phyloP scores from a whole-genome alignment of 192 early-diverging fungal species.

The Podila horticola region DNA sequence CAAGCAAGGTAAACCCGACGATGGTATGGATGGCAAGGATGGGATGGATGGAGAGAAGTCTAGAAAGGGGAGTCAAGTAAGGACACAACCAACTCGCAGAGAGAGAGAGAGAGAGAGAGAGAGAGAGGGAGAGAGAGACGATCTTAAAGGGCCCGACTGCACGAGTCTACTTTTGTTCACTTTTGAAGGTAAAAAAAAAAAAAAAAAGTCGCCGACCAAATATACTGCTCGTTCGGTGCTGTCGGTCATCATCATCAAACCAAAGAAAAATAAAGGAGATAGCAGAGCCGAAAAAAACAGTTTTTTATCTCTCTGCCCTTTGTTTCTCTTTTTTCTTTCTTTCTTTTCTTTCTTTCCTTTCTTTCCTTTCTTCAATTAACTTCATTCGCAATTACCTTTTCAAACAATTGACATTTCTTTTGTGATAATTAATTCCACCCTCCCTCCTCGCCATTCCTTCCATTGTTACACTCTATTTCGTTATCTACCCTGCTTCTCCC shows the following conservation, averaged over 20 bases:
- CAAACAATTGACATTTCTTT: too few species aligned
- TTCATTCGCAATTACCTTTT: neutral
- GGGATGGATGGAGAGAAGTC: neutral
- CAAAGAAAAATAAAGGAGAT: neutral
- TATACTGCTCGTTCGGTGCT: too few species aligned
- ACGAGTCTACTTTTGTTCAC: neutral
- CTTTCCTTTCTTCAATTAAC: neutral
- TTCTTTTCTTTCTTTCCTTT: neutral
- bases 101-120: neutral
- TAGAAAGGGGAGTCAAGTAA: neutral
- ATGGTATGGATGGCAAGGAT: neutral
- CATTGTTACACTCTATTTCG: too few species aligned
- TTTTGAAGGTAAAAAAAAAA: neutral
- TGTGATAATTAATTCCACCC: too few species aligned
- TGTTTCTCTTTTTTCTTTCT: neutral
- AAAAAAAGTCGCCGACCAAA: neutral
- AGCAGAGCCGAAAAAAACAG: neutral
- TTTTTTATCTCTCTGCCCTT: constrained; percentile 1
- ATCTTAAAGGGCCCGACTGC: neutral
- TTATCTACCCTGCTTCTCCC: too few species aligned
- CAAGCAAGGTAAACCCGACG: too few species aligned
- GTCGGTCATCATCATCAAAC: neutral
- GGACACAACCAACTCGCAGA: neutral
- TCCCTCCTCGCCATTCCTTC: too few species aligned
- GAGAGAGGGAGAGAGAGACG: neutral